These are phyloP conservation scores for Glomus cerebriforme DNA, from an alignment of 192 early-diverging fungal species.

Conservation along the genomic window DNA sequence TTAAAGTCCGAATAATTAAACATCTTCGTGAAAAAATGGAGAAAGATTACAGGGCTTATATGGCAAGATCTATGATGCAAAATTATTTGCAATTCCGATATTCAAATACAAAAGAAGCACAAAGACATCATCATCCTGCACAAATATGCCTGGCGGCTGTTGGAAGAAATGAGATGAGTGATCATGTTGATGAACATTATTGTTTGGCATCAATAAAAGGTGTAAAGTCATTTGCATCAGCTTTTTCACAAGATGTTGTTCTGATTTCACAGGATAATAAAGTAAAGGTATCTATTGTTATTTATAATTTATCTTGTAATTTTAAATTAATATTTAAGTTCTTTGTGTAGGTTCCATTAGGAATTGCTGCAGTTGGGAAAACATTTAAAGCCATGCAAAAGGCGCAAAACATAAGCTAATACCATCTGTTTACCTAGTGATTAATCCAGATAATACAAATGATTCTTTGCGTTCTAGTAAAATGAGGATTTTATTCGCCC, in stretches of 20 bases:
- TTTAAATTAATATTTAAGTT: too few relatives aligned
- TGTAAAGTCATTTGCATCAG: background rate
- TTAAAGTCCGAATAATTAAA: background rate
- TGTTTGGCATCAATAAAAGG: background rate
- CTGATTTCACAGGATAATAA: slow-evolving; percentile 9
- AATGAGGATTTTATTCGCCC: too few relatives aligned
- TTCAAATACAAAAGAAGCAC: background rate
- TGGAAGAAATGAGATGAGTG: background rate
- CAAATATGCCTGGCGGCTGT: background rate
- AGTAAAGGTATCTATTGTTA: background rate
- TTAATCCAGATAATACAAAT: slow-evolving; percentile 12
- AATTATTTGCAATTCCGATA: background rate
- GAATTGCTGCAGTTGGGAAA: background rate
- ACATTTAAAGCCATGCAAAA: slow-evolving; percentile 2
- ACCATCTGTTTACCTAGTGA: slow-evolving; percentile 5
- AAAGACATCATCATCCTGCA: background rate
- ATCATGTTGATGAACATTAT: slow-evolving; percentile 17
- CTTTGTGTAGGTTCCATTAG: background rate
- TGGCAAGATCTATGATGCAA: background rate
- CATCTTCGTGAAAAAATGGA: background rate
- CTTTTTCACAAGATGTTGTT: background rate
- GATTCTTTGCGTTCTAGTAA: too few relatives aligned
- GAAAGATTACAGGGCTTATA: background rate
- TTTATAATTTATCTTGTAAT: too few relatives aligned
- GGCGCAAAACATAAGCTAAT: background rate